A percentile compares a stretch with the other conserved stretches of the same genome.
phyloP scores from a whole-genome alignment of 208 protist genomes.

The Leishmania guyanensis region DNA sequence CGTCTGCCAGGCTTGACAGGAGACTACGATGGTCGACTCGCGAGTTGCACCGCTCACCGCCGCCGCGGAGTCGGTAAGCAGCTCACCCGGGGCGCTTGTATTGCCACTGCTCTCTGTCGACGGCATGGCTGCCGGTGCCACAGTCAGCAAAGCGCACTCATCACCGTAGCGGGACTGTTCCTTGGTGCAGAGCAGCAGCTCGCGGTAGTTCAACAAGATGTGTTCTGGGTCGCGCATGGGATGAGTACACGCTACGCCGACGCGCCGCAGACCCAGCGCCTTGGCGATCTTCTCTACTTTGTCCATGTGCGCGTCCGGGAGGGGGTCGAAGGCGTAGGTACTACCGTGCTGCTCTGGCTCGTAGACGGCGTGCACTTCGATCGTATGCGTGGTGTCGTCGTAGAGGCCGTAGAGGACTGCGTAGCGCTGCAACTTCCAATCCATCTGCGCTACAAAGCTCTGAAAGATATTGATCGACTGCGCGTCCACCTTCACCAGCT shows the following conservation, averaged over 20 bases:
- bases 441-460: constrained; percentile 70
- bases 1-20: constrained; percentile 87
- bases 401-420: constrained; percentile 86
- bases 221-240: constrained; percentile 48
- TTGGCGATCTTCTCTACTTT: constrained; percentile 64
- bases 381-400: constrained; percentile 32
- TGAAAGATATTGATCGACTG: constrained; percentile 85
- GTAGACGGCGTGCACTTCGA: constrained; percentile 88
- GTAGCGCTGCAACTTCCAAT: constrained; percentile 84
- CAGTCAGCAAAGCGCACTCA: constrained; percentile 86
- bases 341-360: constrained; percentile 85
- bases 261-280: constrained; percentile 69
- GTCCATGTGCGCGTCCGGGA: constrained; percentile 41
- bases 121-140: constrained; percentile 49
- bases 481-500: constrained; percentile 75
- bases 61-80: neutral
- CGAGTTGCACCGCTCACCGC: neutral
- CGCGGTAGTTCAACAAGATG: constrained; percentile 45
- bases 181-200: constrained; percentile 80
- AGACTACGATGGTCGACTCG: constrained; percentile 27
- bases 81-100: constrained; percentile 21
- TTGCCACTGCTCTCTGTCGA: neutral
- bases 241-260: constrained; percentile 86
- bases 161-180: constrained; percentile 88
- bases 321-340: constrained; percentile 48